These are phyloP conservation scores for Miamiensis avidus DNA, from an alignment of 169 alveolate species.

Conservation along the genomic window DNA sequence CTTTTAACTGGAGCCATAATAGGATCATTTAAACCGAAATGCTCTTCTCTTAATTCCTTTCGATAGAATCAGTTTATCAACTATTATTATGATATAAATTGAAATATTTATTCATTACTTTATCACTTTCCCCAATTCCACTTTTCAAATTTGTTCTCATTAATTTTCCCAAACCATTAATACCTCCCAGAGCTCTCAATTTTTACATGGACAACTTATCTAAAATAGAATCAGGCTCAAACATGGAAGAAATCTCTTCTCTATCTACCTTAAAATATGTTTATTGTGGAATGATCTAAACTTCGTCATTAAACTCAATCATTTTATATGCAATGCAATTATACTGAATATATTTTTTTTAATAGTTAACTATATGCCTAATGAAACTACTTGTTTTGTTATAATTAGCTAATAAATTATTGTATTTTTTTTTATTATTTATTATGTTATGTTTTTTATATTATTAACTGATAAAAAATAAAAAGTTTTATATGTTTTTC, in stretches of 20 bases:
- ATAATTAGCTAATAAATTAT: neutral
- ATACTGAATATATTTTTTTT: too few relatives aligned
- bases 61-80: too few relatives aligned
- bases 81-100: too few relatives aligned
- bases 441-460: too few relatives aligned
- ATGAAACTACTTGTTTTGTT: too few relatives aligned
- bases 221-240: neutral
- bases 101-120: neutral
- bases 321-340: too few relatives aligned
- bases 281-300: neutral
- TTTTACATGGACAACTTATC: neutral
- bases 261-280: neutral
- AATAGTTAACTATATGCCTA: too few relatives aligned
- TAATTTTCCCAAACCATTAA: neutral
- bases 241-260: neutral
- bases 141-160: neutral
- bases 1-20: slow-evolving; percentile 53
- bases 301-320: neutral
- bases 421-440: too few relatives aligned
- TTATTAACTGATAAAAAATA: neutral
- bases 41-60: slow-evolving; percentile 29
- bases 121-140: neutral
- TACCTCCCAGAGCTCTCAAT: neutral
- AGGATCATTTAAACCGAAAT: slow-evolving; percentile 53
- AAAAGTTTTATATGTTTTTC: too few relatives aligned